A percentile compares a stretch with the other conserved stretches of the same genome.
These are phyloP conservation scores for Neofusicoccum sp. DNA, from an alignment of 2,329 filamentous ascomycete species.

Conservation along the genomic window DNA sequence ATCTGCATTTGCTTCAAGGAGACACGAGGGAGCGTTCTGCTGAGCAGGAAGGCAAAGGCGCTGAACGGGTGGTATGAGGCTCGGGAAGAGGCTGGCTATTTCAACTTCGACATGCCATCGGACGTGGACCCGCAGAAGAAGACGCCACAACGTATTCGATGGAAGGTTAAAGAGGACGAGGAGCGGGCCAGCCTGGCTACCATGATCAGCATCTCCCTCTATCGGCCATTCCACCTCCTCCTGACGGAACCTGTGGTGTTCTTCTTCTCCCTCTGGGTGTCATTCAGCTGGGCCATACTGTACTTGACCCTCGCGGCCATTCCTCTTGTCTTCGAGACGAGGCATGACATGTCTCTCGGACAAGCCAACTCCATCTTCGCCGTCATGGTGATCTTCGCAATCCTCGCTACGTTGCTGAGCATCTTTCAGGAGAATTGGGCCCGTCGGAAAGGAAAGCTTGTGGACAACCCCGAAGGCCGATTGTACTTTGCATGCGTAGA, in stretches of 20 bases:
- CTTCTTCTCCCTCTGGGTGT: constrained; percentile 86
- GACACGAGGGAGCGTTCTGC: constrained; percentile 77
- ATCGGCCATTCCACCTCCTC: constrained; percentile 76
- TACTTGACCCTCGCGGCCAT: constrained; percentile 84
- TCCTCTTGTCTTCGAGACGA: constrained; percentile 72
- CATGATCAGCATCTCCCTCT: constrained; percentile 74
- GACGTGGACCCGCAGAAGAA: constrained; percentile 29
- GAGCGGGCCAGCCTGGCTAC: constrained; percentile 67
- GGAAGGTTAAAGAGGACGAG: constrained; percentile 79
- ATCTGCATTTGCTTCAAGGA: constrained; percentile 76
- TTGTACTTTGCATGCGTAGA: constrained; percentile 84
- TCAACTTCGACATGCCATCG: constrained; percentile 54
- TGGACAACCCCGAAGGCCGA: constrained; percentile 64
- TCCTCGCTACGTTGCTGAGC: constrained; percentile 68
- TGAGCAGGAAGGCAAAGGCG: constrained; percentile 71
- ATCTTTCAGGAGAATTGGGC: constrained; percentile 74
- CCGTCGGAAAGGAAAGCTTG: constrained; percentile 44
- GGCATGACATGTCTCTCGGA: constrained; percentile 68
- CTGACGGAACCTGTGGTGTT: constrained; percentile 78
- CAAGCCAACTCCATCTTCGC: constrained; percentile 73
- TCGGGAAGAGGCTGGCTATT: constrained; percentile 66
- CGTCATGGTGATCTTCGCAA: constrained; percentile 68
- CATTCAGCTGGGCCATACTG: constrained; percentile 86
- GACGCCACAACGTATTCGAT: constrained; percentile 64
- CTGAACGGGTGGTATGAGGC: constrained; percentile 80